Evolutionary conservation across 176 grass and related monocot genomes (phyloP).

Genomic region (Oryza glumipatula): DNA sequence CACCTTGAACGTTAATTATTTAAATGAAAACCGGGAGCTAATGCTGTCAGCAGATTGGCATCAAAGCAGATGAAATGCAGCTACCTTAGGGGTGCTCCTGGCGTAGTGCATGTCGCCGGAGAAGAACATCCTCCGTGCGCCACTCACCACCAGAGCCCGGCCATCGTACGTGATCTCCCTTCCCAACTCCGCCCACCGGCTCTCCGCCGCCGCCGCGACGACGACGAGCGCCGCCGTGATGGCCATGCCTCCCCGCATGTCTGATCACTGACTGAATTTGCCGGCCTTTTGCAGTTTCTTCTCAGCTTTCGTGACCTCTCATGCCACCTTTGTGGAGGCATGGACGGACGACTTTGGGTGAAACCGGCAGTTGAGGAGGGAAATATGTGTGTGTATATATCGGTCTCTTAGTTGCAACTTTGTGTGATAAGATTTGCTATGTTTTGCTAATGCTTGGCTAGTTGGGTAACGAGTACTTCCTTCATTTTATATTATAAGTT

Average conservation of each 20-base stretch:
- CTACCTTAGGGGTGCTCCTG: conserved; percentile 75
- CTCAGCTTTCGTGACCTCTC: background rate
- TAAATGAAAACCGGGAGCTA: too few species aligned
- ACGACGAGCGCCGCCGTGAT: background rate
- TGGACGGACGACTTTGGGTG: background rate
- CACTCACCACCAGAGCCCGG: conserved; percentile 66
- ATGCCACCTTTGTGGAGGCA: background rate
- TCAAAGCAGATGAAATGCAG: background rate
- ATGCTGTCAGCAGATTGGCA: background rate
- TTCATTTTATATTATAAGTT: too few species aligned
- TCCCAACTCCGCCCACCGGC: background rate
- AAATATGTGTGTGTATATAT: background rate
- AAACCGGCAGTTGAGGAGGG: background rate
- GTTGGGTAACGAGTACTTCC: too few species aligned
- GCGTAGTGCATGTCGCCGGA: conserved; percentile 86
- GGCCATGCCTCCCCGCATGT: background rate
- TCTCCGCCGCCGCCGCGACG: background rate
- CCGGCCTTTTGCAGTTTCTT: background rate
- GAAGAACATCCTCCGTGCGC: conserved; percentile 66
- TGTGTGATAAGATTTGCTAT: too few species aligned
- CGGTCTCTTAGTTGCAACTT: too few species aligned
- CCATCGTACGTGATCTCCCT: conserved; percentile 60
- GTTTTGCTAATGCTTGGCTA: too few species aligned
- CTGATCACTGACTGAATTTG: background rate
- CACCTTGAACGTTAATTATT: too few species aligned